These are phyloP conservation scores for Metschnikowia drakensbergensis DNA, from an alignment of 805 yeast genomes.

Conservation along the genomic window DNA sequence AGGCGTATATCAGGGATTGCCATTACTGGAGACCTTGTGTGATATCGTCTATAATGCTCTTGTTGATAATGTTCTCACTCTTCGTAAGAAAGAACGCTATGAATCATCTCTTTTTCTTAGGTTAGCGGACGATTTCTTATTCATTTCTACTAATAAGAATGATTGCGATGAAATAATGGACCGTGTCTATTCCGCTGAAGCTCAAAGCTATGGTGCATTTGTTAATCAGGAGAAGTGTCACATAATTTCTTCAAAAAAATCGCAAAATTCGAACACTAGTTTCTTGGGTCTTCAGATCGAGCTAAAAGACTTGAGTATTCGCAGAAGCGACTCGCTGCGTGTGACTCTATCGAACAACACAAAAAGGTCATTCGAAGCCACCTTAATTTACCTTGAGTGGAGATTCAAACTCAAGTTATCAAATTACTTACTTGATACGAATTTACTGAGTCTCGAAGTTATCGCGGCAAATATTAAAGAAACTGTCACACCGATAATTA, in stretches of 20 bases:
- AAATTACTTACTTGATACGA: constrained; percentile 19
- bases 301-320: constrained; percentile 20
- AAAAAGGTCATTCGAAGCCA: constrained; percentile 18
- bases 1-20: constrained; percentile 86
- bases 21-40: constrained; percentile 70
- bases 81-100: constrained; percentile 10
- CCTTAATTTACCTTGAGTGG: constrained; percentile 23
- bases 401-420: constrained; percentile 21
- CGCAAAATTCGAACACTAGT: constrained; percentile 6
- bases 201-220: constrained; percentile 33
- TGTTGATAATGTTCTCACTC: constrained; percentile 34
- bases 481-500: constrained; percentile 2
- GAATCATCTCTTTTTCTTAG: constrained; percentile 46
- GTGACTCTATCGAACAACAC: constrained; percentile 9
- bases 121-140: constrained; percentile 80
- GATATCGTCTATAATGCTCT: constrained; percentile 67
- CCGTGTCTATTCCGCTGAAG: constrained; percentile 18
- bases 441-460: constrained; percentile 6
- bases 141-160: constrained; percentile 48
- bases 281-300: constrained; percentile 33
- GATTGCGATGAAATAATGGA: constrained; percentile 19
- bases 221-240: constrained; percentile 31
- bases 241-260: constrained; percentile 12
- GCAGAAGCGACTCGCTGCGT: constrained; percentile 8
- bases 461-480: constrained; percentile 3